Evolutionary conservation across 352 stramenopile genomes (phyloP), one percentile per base, ranked within the genome.

Genomic region (Pythium vanterpoolii): DNA sequence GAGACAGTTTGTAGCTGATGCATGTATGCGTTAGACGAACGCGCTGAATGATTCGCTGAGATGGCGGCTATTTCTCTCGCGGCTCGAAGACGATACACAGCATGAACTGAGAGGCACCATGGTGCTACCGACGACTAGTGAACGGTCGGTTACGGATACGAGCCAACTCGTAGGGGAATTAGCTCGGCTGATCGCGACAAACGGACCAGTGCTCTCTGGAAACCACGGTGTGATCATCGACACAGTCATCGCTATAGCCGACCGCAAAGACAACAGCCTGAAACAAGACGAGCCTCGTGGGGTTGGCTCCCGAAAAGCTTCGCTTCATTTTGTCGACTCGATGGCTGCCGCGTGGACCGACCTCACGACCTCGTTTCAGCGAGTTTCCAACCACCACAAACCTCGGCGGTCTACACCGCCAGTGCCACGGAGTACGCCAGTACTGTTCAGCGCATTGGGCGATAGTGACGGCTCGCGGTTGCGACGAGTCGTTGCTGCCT

Each of bases 271-370:
- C 14, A 18, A 23, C 34, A 18, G 0, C 1, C 44, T 46, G 5
- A 36, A 53, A 9, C 5, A 23, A 19, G 45, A 52, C 34, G 38
- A 50, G 16, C 14, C 23, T 3, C n/a, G 26, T 18, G 23, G n/a
- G n/a, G n/a, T n/a, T n/a, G n/a, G n/a, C n/a, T n/a, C n/a, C n/a
- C n/a, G n/a, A n/a, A 56, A 55, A 28, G 28, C 47, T 4, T 57
- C 56, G 16, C 28, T 64, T 3, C 56, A 57, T n/a, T 64, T 64
- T 33, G 38, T 56, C 14, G 56, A 64, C 26, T 64, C 56, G 19
- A 38, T 52, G 21, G 28, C n/a, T 10, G 47, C 46, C 31, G 56
- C 56, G 1, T 64, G 56, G 56, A 40, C 5, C n/a, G 34, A 51
- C 2, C 10, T 51, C 27, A 28, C 24, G 9, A 19, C 18, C 18